These are phyloP conservation scores for Geosmithia putterillii DNA, from an alignment of 2,329 filamentous ascomycete genomes.

Conservation along the genomic window DNA sequence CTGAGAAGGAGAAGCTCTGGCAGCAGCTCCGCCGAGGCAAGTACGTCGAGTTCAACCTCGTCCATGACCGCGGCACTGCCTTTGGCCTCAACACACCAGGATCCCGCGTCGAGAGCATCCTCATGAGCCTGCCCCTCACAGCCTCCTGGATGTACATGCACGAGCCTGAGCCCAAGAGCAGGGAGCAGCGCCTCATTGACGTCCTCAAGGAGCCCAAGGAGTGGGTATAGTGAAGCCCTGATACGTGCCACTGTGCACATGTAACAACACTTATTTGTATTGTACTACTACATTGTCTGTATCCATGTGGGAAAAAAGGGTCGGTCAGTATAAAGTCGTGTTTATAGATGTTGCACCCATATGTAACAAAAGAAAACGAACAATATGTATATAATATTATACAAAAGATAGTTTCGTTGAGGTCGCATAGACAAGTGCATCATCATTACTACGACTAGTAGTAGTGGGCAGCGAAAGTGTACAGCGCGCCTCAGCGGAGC, in stretches of 20 bases:
- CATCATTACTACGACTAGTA: too few species aligned
- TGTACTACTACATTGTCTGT: background rate
- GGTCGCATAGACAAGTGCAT: too few species aligned
- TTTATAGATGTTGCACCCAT: too few species aligned
- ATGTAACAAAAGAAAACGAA: too few species aligned
- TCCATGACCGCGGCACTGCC: constrained; percentile 88
- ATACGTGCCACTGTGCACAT: background rate
- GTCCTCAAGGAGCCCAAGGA: constrained; percentile 53
- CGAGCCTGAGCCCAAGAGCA: constrained; percentile 58
- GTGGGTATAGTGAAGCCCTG: constrained; percentile 46
- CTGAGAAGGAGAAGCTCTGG: constrained; percentile 81
- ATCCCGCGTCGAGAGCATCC: constrained; percentile 84
- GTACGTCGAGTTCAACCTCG: constrained; percentile 97
- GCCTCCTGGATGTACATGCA: constrained; percentile 97
- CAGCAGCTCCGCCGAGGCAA: constrained; percentile 88
- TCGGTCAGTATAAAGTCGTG: too few species aligned
- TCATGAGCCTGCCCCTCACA: constrained; percentile 92
- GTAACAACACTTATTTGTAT: background rate
- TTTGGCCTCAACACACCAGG: constrained; percentile 92
- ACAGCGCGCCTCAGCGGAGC: background rate
- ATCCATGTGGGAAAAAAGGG: too few species aligned
- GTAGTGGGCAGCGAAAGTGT: too few species aligned
- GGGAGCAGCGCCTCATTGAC: constrained; percentile 72
- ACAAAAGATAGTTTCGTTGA: too few species aligned
- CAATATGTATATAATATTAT: too few species aligned